Evolutionary conservation across 2,329 filamentous ascomycete genomes (phyloP).

Genomic region (Zopfia rhizophila): DNA sequence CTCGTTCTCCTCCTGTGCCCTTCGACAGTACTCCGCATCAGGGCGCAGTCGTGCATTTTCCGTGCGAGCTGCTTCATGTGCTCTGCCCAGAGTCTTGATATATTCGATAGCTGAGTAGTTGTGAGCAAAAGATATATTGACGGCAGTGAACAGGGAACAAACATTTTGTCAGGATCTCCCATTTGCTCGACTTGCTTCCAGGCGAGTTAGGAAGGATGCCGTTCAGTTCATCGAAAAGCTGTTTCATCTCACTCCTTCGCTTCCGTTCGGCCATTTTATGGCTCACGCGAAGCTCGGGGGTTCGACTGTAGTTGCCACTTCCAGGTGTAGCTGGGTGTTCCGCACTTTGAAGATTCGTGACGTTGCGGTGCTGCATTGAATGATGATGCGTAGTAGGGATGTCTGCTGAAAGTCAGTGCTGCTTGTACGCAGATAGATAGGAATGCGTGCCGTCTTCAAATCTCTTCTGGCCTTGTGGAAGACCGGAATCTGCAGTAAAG

Average conservation of each 20-base stretch:
- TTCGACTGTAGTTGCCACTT: conserved; percentile 81
- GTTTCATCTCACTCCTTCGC: conserved; percentile 87
- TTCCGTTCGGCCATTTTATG: conserved; percentile 89
- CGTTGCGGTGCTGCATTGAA: conserved; percentile 77
- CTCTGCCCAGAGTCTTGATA: conserved; percentile 53
- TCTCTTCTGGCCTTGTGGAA: conserved; percentile 77
- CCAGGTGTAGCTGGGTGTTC: conserved; percentile 67
- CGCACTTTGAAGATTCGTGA: conserved; percentile 71
- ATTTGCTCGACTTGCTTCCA: conserved; percentile 87
- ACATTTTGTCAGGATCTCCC: conserved; percentile 90
- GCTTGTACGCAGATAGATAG: conserved; percentile 8
- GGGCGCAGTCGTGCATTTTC: conserved; percentile 56
- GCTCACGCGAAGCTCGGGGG: conserved; percentile 82
- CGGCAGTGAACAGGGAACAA: conserved; percentile 38
- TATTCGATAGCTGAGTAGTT: conserved; percentile 59
- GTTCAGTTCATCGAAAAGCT: conserved; percentile 82
- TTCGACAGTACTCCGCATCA: conserved; percentile 56
- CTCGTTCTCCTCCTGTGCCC: conserved; percentile 59
- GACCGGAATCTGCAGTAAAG: conserved; percentile 76
- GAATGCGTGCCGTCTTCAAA: conserved; percentile 69
- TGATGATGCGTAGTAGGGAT: conserved; percentile 73
- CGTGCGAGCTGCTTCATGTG: conserved; percentile 50
- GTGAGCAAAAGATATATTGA: conserved; percentile 21
- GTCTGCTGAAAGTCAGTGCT: conserved; percentile 47
- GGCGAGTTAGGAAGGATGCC: conserved; percentile 82